Evolutionary conservation across 2,329 filamentous ascomycete species (phyloP).

Genomic region (Fusarium dimerum): DNA sequence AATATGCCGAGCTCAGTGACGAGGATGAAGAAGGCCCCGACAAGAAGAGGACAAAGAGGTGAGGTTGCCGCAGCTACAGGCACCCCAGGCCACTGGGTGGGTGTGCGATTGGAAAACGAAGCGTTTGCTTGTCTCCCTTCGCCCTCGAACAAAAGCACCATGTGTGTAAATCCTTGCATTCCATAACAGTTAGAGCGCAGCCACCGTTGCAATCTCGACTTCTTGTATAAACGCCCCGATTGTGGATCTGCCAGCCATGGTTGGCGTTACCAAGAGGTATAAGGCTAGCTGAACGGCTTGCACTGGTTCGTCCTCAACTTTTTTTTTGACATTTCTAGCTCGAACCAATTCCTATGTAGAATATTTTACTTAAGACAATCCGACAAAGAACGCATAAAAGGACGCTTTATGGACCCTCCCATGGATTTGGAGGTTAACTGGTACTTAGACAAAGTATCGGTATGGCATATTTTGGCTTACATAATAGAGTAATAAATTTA

Average conservation of each 20-base stretch:
- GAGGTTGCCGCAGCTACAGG: constrained; percentile 25
- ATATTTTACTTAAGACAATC: background rate
- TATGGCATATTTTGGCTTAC: constrained; percentile 8
- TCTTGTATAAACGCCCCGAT: background rate
- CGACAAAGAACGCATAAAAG: background rate
- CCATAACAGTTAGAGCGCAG: constrained; percentile 11
- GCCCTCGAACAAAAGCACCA: background rate
- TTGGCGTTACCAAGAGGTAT: background rate
- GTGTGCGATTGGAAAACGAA: constrained; percentile 1
- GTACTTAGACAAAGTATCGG: background rate
- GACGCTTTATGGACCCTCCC: too few species aligned
- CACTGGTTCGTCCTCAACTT: background rate
- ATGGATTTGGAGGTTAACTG: too few species aligned
- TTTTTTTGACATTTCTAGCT: background rate
- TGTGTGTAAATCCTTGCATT: constrained; percentile 17
- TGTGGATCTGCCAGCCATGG: constrained; percentile 10
- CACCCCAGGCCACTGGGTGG: constrained; percentile 3
- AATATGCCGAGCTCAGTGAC: constrained; percentile 88
- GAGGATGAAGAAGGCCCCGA: constrained; percentile 74
- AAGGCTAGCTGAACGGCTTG: background rate
- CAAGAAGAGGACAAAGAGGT: constrained; percentile 62
- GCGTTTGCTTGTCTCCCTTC: constrained; percentile 3
- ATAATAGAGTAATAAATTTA: constrained; percentile 11
- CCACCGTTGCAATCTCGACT: background rate
- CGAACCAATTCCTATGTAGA: background rate